Base-by-base conservation (phyloP, 352 stramenopile species). In the Globisporangium spiculum region DNA sequence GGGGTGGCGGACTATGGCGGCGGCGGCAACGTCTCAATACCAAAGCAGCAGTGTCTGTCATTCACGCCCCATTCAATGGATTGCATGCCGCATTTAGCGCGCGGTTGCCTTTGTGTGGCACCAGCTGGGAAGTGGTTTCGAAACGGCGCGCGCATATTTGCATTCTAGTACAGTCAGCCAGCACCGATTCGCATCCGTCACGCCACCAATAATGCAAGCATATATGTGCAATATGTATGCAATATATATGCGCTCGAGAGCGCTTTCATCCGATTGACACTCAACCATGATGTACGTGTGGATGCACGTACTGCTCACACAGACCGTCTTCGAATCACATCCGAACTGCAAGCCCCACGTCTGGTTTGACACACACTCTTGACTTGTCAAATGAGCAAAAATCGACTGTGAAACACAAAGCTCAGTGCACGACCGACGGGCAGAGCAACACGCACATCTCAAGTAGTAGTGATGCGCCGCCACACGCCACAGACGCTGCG, bases 61-160 rank as follows among this genome's bases (percentile, higher is more conserved):
- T 24, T 22, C 44, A 8, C 18, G 18, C 44, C 18, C 18, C 18
- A 52, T 52, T 1, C n/a, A 26, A 14, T 46, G 16, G 18, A 26
- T 46, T n/a, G 27, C 55, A 48, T 24, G n/a, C 56, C 56, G 9
- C 56, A 61, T 46, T 61, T 61, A 48, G 56, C 56, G 48, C n/a
- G 48, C 48, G 38, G 38, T 46, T 46, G 12, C 12, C 6, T 52
- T 52, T 52, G 44, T n/a, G 44, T 4, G 54, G 34, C 20, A 32
- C 20, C 18, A 46, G 30, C 20, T 55, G 36, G 18, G 26, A 61
- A 46, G 48, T 58, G 32, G 61, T 64, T 70, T 70, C 60, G 70
- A 73, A 75, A 75, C 70, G 66, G 60, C 66, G 56, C 61, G 56
- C 63, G 24, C 26, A n/a, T 32, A 46, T 48, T 48, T 36, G 18